Conservation (phyloP, 306 rosid species). For the Ceratonia siliqua region DNA sequence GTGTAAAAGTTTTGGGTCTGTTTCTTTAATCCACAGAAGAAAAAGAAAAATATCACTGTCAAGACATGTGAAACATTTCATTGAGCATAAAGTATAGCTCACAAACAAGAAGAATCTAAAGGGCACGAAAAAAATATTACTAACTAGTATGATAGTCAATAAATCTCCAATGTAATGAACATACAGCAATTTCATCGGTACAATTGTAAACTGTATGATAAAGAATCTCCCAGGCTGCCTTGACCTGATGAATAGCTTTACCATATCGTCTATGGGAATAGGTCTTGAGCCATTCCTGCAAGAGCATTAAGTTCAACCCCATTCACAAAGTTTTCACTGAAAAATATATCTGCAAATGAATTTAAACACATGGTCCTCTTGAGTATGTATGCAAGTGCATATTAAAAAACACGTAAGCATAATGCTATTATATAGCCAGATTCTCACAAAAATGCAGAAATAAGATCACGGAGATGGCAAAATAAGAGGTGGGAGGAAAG, state of each 20-base stretch:
- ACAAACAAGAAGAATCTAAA: neutral
- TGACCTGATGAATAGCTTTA: constrained; percentile 63
- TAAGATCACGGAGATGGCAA: neutral
- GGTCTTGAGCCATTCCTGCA: constrained; percentile 80
- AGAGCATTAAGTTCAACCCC: constrained; percentile 23
- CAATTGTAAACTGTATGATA: constrained; percentile 88
- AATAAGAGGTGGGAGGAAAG: neutral
- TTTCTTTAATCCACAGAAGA: neutral
- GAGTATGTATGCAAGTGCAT: neutral
- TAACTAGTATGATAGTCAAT: neutral
- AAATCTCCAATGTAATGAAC: constrained; percentile 28
- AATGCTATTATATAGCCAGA: neutral
- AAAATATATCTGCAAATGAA: neutral
- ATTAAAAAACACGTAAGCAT: neutral
- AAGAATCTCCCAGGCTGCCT: constrained; percentile 91
- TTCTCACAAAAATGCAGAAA: constrained; percentile 1
- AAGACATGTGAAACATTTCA: neutral
- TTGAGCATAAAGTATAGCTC: neutral
- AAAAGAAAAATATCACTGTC: neutral
- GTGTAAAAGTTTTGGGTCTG: neutral
- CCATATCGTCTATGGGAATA: constrained; percentile 85
- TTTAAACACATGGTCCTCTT: neutral
- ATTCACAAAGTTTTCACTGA: neutral
- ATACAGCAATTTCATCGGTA: constrained; percentile 84
- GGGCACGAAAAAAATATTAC: neutral